A percentile compares a stretch with the other conserved stretches of the same genome.
phyloP scores from a whole-genome alignment of 805 yeast species.

The Priceomyces fermenticarens region DNA sequence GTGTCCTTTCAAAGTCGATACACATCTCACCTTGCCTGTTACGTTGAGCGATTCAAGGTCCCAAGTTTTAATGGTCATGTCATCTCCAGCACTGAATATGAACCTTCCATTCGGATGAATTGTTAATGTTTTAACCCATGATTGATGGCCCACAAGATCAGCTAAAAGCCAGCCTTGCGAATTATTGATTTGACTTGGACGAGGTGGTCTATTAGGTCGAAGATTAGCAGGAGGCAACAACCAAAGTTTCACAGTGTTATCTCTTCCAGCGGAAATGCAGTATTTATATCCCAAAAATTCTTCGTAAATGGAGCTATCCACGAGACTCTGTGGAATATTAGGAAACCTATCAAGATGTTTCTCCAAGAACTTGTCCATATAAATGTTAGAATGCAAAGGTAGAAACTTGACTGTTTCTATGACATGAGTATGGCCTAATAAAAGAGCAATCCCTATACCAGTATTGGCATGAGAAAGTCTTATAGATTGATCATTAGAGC shows the following conservation, averaged over 20 bases:
- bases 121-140: constrained; percentile 75
- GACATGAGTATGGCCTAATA: constrained; percentile 81
- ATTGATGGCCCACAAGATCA: constrained; percentile 69
- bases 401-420: constrained; percentile 70
- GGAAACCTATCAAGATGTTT: constrained; percentile 29
- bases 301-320: constrained; percentile 23
- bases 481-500: constrained; percentile 76
- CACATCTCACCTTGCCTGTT: constrained; percentile 42
- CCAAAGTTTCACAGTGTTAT: constrained; percentile 74
- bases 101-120: constrained; percentile 77
- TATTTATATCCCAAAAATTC: constrained; percentile 58
- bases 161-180: constrained; percentile 59
- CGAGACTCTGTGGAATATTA: constrained; percentile 28
- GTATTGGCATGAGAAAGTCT: constrained; percentile 63
- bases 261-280: constrained; percentile 78
- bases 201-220: constrained; percentile 53
- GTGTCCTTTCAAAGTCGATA: constrained; percentile 56
- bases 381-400: constrained; percentile 48
- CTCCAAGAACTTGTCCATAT: constrained; percentile 45
- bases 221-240: constrained; percentile 62
- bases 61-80: constrained; percentile 75
- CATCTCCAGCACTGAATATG: constrained; percentile 74
- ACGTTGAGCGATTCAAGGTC: constrained; percentile 46
- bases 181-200: constrained; percentile 48
- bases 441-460: constrained; percentile 64